Evolutionary conservation across 2,329 filamentous ascomycete genomes (phyloP), one percentile per base, ranked within the genome.

Genomic region (Aspergillus arachidicola): DNA sequence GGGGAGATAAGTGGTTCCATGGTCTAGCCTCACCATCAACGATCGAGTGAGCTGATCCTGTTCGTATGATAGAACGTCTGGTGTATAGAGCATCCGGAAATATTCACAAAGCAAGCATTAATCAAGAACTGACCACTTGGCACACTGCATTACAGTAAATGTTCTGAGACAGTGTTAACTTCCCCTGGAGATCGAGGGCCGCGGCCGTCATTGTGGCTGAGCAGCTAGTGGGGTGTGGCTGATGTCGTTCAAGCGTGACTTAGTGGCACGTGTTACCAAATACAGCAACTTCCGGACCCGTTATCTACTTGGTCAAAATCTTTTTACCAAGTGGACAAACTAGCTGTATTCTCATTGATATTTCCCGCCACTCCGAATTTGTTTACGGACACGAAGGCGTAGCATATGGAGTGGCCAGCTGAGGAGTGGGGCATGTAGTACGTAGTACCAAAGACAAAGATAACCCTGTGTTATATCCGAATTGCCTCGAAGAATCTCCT

Each of bases 1-100:
- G 51, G n/a, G 51, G 48, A 61, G 57, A 58, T 65, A 61, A 58
- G 54, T 63, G 46, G 63, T 63, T 62, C 66, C 65, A 70, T 70
- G 59, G 61, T 68, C 48, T 66, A 57, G 59, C 59, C 63, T 64
- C 66, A 70, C 67, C 67, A 67, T 66, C 26, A 61, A 64, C 50
- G 36, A 45, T 46, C 51, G 57, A 56, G 58, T 65, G 58, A 62
- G 59, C 34, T 63, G 59, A 58, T 57, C 45, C 41, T 56, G 34
- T 58, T 56, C 56, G 30, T 34, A 48, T 41, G 38, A n/a, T 50
- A 50, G 30, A 50, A 32, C 26, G 19, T 14, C 14, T 55, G 21
- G 14, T 26, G 34, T 38, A 38, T 55, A 55, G 51, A 41, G 6
- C n/a, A 23, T 38, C n/a, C 30, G 21, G 23, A 28, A 28, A 38